phyloP scores from a whole-genome alignment of 2,329 filamentous ascomycete genomes.

The Hansfordia pulvinata region DNA sequence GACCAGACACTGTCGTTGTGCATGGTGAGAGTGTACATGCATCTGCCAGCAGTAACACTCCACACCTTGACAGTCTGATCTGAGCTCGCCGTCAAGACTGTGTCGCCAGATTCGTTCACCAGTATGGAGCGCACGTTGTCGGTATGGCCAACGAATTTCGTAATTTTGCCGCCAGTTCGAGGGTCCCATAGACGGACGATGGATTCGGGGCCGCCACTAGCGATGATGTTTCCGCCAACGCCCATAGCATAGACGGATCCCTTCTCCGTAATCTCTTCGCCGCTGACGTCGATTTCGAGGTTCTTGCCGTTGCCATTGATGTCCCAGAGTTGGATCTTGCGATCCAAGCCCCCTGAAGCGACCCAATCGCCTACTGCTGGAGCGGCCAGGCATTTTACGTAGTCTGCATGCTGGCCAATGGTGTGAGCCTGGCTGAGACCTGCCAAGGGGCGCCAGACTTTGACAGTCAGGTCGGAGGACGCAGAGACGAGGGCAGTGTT shows the following conservation, averaged over 20 bases:
- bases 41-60: conserved; percentile 88
- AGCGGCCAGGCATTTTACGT: conserved; percentile 85
- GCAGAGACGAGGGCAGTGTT: conserved; percentile 74
- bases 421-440: conserved; percentile 56
- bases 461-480: conserved; percentile 88
- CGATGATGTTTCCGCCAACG: conserved; percentile 67
- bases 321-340: conserved; percentile 90
- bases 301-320: conserved; percentile 75
- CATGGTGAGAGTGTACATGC: conserved; percentile 98
- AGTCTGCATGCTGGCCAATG: conserved; percentile 89
- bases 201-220: conserved; percentile 87
- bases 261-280: conserved; percentile 76
- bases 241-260: conserved; percentile 89
- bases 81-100: conserved; percentile 84
- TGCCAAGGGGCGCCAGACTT: conserved; percentile 72
- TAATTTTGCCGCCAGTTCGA: conserved; percentile 76
- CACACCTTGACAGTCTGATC: conserved; percentile 97
- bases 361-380: conserved; percentile 67
- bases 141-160: conserved; percentile 92
- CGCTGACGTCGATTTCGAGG: conserved; percentile 71
- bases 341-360: conserved; percentile 83
- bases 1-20: conserved; percentile 98
- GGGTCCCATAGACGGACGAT: conserved; percentile 88
- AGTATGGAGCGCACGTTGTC: conserved; percentile 88
- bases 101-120: conserved; percentile 78